Percentiles rank a stretch among this genome's conserved stretches.
Conservation (phyloP, 139 green algal species). For the Coelastrella sp. region DNA sequence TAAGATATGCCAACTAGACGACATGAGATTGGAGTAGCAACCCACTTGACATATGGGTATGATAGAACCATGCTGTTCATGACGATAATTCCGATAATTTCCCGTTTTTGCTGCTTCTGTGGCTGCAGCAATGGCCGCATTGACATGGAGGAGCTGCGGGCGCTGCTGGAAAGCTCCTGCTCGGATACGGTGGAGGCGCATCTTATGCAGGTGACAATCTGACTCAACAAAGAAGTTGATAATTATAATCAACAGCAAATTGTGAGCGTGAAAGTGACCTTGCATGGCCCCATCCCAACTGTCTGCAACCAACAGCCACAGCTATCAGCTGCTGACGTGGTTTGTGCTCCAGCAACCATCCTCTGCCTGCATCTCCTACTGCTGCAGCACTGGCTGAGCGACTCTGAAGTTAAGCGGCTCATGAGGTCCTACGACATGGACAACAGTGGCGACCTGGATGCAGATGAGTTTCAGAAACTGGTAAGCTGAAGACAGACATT, state of each 20-base stretch:
- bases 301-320: neutral
- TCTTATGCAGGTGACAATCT: conserved; percentile 5
- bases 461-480: conserved; percentile 56
- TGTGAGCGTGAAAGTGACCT: neutral
- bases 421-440: conserved; percentile 55
- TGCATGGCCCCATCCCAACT: neutral
- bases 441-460: conserved; percentile 51
- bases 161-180: conserved; percentile 28
- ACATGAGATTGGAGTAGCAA: no score
- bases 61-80: neutral
- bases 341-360: neutral
- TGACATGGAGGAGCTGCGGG: conserved; percentile 32
- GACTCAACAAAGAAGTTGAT: neutral
- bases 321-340: no score
- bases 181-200: neutral
- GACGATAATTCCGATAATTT: neutral
- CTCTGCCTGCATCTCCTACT: neutral
- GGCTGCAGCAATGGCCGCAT: conserved; percentile 31
- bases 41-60: no score
- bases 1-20: no score
- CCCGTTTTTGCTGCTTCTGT: neutral
- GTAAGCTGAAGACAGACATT: conserved; percentile 16
- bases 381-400: conserved; percentile 57
- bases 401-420: conserved; percentile 46
- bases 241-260: neutral